phyloP scores from a whole-genome alignment of 169 alveolate species.

The Babesia sp. region DNA sequence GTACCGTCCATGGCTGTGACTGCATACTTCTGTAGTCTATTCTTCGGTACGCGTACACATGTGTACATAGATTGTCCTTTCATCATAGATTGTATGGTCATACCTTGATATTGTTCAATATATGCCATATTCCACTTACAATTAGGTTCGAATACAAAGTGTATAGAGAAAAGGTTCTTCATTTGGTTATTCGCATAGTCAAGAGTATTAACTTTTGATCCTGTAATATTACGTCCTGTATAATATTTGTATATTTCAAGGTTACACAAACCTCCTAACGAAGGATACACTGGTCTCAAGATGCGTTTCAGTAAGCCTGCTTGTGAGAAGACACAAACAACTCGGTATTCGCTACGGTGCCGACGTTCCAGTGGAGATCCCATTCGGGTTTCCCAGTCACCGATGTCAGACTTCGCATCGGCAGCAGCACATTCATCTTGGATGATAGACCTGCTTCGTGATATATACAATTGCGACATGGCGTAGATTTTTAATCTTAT shows the following conservation, averaged over 20 bases:
- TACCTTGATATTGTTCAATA: neutral
- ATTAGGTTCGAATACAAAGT: conserved; percentile 48
- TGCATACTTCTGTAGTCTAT: conserved; percentile 27
- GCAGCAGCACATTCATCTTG: conserved; percentile 1
- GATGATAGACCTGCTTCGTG: neutral
- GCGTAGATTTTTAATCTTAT: neutral
- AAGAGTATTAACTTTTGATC: conserved; percentile 1
- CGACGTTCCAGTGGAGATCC: neutral
- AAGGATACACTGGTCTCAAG: conserved; percentile 52
- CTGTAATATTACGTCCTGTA: conserved; percentile 34
- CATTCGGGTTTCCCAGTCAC: conserved; percentile 16
- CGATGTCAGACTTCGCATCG: neutral
- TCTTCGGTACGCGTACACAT: conserved; percentile 59
- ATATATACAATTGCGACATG: conserved; percentile 22
- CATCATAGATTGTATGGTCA: conserved; percentile 69
- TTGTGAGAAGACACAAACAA: conserved; percentile 54
- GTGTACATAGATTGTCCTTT: conserved; percentile 70
- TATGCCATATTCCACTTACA: conserved; percentile 14
- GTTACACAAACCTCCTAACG: conserved; percentile 24
- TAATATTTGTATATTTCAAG: neutral
- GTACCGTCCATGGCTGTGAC: conserved; percentile 25
- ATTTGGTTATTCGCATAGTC: conserved; percentile 28
- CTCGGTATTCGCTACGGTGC: conserved; percentile 5
- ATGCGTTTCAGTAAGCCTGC: conserved; percentile 57
- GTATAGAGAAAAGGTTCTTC: conserved; percentile 54